Percentiles rank a stretch among this genome's conserved stretches.
Conservation (phyloP, 2,329 filamentous ascomycete genomes). For the Calonectria fujianensis region DNA sequence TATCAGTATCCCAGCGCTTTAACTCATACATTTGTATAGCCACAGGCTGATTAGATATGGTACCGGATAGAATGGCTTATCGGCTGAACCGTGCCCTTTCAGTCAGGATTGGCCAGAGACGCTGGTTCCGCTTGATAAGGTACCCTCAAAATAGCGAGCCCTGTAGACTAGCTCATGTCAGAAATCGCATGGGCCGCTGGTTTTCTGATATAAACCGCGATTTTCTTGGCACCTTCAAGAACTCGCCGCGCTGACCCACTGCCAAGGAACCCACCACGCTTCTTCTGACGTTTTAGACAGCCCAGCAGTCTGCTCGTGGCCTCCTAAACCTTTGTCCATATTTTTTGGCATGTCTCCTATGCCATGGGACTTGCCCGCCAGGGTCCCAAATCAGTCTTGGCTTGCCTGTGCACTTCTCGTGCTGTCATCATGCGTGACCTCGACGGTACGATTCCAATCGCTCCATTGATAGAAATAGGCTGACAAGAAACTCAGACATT, state of each 20-base stretch:
- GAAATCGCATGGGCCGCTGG: not conserved
- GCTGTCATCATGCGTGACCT: constrained; percentile 20
- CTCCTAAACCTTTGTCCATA: not conserved
- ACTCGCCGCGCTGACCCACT: not conserved
- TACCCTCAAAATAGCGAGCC: too few species aligned
- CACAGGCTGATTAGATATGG: not conserved
- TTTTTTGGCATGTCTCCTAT: constrained; percentile 2
- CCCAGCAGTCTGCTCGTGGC: too few species aligned
- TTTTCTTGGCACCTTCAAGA: not conserved
- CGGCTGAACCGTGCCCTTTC: not conserved
- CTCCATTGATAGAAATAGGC: not conserved
- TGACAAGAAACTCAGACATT: not conserved
- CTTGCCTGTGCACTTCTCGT: constrained; percentile 3
- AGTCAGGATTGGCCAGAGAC: not conserved
- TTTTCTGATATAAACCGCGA: not conserved
- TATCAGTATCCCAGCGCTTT: not conserved
- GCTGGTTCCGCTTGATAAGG: not conserved
- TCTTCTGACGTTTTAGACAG: too few species aligned
- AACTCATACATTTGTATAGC: not conserved
- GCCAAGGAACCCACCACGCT: not conserved
- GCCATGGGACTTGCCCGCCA: constrained; percentile 22
- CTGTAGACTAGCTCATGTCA: too few species aligned
- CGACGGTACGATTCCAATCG: not conserved
- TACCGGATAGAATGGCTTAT: not conserved
- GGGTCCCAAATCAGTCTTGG: constrained; percentile 12